Evolutionary conservation across 176 grass and related monocot species (phyloP).

Genomic region (Alopecurus myosuroides): DNA sequence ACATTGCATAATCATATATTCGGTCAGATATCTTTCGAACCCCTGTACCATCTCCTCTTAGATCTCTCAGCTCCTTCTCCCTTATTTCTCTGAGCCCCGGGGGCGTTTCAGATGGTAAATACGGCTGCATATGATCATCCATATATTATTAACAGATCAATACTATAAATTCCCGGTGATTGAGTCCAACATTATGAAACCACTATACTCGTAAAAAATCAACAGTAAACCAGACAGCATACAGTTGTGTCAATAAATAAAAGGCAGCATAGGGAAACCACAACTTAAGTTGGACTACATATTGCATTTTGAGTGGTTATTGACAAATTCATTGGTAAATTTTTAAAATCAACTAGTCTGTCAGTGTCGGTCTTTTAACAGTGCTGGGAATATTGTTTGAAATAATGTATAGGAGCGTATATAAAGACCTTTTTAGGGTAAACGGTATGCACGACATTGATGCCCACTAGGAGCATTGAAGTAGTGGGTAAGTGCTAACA

Average conservation of each 20-base stretch:
- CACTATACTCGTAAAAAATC: background rate
- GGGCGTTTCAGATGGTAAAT: constrained; percentile 85
- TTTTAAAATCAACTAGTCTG: background rate
- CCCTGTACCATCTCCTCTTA: constrained; percentile 78
- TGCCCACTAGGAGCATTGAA: background rate
- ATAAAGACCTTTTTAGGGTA: background rate
- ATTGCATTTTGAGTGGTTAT: background rate
- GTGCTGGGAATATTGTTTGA: background rate
- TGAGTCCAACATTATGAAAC: background rate
- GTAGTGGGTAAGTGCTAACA: background rate
- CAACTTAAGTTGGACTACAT: background rate
- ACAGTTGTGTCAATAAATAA: background rate
- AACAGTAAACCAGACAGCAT: background rate
- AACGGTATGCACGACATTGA: background rate
- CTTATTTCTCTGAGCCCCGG: constrained; percentile 67
- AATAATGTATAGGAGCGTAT: background rate
- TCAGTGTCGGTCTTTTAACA: background rate
- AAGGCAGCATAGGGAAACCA: background rate
- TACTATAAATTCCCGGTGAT: background rate
- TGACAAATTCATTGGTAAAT: background rate
- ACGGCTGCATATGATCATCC: constrained; percentile 63
- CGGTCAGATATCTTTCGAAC: constrained; percentile 73
- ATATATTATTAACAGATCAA: constrained; percentile 32
- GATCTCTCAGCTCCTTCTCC: constrained; percentile 70
- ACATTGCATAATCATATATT: constrained; percentile 79